Percentiles rank a stretch among this genome's conserved stretches.
phyloP scores from a whole-genome alignment of 768 basidiomycete genomes.

The Lyophyllum shimeji region DNA sequence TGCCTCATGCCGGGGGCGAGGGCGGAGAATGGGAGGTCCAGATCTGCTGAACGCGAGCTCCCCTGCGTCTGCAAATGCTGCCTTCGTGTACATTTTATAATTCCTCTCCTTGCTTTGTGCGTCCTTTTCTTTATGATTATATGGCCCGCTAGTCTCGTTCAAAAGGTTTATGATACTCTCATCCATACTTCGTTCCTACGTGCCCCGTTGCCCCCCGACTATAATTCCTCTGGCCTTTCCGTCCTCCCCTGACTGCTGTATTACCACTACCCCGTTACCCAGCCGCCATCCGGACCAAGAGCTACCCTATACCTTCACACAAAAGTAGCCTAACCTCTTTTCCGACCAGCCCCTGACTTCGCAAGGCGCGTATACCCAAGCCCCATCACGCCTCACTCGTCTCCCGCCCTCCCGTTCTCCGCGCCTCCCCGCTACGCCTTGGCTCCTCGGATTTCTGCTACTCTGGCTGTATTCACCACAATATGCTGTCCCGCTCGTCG shows the following conservation, averaged over 20 bases:
- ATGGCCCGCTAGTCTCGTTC: slow-evolving; percentile 9
- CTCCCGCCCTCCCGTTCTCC: not conserved
- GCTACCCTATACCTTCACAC: slow-evolving; percentile 19
- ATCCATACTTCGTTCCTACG: slow-evolving; percentile 6
- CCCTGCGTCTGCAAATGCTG: slow-evolving; percentile 3
- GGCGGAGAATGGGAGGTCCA: slow-evolving; percentile 82
- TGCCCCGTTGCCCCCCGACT: not conserved
- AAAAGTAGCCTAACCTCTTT: slow-evolving; percentile 23
- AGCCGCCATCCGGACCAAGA: slow-evolving; percentile 3
- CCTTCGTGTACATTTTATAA: not conserved
- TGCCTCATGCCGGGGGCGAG: slow-evolving; percentile 60
- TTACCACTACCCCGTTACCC: too few species aligned
- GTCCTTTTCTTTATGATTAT: slow-evolving; percentile 12
- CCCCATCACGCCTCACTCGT: slow-evolving; percentile 3
- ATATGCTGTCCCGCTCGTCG: slow-evolving; percentile 12
- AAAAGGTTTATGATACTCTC: slow-evolving; percentile 18
- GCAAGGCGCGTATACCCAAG: slow-evolving; percentile 10
- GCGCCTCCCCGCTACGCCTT: not conserved
- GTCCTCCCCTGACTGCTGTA: slow-evolving; percentile 13
- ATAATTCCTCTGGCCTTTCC: slow-evolving; percentile 8
- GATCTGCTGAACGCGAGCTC: slow-evolving; percentile 45
- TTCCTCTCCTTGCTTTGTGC: slow-evolving; percentile 7
- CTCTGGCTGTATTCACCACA: slow-evolving; percentile 15
- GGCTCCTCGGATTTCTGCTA: slow-evolving; percentile 4
- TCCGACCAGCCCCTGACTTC: slow-evolving; percentile 6